phyloP scores from a whole-genome alignment of 208 protist species.

The Crithidia bombi region DNA sequence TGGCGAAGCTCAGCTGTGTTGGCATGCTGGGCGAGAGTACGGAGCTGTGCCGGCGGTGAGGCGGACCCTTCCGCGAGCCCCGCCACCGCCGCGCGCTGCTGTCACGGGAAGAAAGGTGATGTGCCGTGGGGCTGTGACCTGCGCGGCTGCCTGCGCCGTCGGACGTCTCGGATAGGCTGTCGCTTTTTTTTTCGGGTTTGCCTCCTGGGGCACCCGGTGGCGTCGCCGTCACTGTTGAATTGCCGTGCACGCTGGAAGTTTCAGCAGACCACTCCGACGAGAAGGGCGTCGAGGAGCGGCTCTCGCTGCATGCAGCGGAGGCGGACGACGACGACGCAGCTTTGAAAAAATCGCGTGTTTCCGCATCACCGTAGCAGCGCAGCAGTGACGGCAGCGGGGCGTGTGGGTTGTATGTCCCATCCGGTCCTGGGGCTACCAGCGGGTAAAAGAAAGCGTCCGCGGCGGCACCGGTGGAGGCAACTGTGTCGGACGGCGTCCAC shows the following conservation, averaged over 20 bases:
- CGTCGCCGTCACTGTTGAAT: too few relatives aligned
- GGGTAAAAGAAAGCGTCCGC: constrained; percentile 2
- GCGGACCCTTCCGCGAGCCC: neutral
- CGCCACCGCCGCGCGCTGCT: neutral
- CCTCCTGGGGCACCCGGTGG: too few relatives aligned
- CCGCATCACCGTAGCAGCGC: constrained; percentile 31
- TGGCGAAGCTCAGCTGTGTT: constrained; percentile 31
- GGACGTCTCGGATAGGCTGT: neutral
- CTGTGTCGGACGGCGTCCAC: constrained; percentile 8
- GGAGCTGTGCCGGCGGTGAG: neutral
- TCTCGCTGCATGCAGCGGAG: constrained; percentile 15
- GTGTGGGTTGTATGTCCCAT: constrained; percentile 21
- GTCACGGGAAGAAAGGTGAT: neutral
- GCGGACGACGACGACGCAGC: constrained; percentile 21
- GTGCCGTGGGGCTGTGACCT: neutral
- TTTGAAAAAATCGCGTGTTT: constrained; percentile 13
- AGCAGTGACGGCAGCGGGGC: constrained; percentile 24
- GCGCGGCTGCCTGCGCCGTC: neutral
- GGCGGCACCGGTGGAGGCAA: neutral
- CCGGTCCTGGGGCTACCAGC: constrained; percentile 16
- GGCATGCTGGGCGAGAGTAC: neutral
- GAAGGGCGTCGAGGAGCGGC: constrained; percentile 22
- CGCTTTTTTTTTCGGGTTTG: too few relatives aligned
- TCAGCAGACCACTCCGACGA: constrained; percentile 33
- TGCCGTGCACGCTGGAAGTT: constrained; percentile 1